Evolutionary conservation across 352 stramenopile genomes (phyloP), one percentile per base, ranked within the genome.

Genomic region (Globisporangium takayamanum): DNA sequence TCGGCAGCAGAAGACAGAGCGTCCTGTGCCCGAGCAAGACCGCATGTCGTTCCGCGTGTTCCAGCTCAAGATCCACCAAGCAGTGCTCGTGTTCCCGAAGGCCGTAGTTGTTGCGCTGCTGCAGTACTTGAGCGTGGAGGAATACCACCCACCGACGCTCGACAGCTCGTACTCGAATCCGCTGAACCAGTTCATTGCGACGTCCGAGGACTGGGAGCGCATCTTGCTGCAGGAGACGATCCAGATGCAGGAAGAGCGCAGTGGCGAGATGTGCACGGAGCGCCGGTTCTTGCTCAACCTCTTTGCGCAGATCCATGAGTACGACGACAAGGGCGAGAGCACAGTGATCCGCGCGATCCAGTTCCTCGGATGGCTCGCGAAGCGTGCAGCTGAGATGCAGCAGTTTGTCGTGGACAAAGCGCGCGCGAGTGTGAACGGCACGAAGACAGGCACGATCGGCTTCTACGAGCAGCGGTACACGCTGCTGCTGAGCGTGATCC

Each of bases 11-110:
- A 92, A 95, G 66, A 91, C 79, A 0, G 83, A 92, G 50, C 80
- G 78, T 7, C 78, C 84, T 6, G 89, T 94, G 42, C 80, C 84
- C 0, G 84, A 94, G 53, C 83, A 95, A 60, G 79, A 92, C 52
- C 80, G 84, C 60, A 90, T 92, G 84, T 92, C 84, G 0, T 91
- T 91, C 58, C 84, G 84, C 45, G 78, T 92, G 22, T 92, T 94
- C 53, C 84, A 94, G 61, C 60, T 84, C 48, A 91, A 94, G 65
- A 90, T 94, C 49, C 84, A 94, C 56, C 84, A 92, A 55, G 84
- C 74, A 3, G 75, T 92, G 18, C 51, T 94, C 12, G 64, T 79
- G 7, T 89, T 93, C 59, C 84, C 84, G 12, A 84, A 81, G 50
- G 53, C 84, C 18, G 68, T 90, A 7, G 70, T 76, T 3, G 72